Percentiles rank a stretch among this genome's conserved stretches.
Conservation (phyloP, 176 grass and related monocot genomes). For the Bonia amplexicaulis region DNA sequence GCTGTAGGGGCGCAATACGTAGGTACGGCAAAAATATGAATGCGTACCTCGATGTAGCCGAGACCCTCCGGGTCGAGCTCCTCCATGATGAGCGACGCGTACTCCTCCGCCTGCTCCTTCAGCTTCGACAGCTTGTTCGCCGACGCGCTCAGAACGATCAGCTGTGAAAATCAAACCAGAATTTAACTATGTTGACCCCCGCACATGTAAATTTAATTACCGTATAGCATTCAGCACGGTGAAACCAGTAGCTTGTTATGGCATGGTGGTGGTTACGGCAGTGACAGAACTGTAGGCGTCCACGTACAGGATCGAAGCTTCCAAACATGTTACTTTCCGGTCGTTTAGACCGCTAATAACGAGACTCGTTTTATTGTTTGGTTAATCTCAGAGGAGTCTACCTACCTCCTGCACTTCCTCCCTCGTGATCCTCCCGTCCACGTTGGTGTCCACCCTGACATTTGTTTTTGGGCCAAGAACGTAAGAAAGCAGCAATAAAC, state of each 20-base stretch:
- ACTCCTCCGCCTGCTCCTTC: slow-evolving; percentile 97
- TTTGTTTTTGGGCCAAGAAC: slow-evolving; percentile 27
- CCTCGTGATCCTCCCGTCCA: slow-evolving; percentile 97
- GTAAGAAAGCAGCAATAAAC: not conserved
- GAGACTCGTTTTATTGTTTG: not conserved
- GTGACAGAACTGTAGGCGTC: not conserved
- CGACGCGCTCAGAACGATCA: slow-evolving; percentile 88
- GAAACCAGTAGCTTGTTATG: not conserved
- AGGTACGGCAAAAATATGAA: not conserved
- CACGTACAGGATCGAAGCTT: not conserved
- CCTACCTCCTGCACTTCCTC: slow-evolving; percentile 96
- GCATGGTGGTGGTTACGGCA: not conserved
- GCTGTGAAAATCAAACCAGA: not conserved
- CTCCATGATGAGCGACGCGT: slow-evolving; percentile 94
- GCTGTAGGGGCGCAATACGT: not conserved
- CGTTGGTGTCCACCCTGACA: slow-evolving; percentile 97
- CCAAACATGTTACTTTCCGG: not conserved
- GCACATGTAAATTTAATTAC: not conserved
- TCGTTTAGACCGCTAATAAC: not conserved
- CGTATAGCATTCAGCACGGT: not conserved
- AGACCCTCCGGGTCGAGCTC: slow-evolving; percentile 97
- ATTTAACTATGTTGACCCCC: not conserved
- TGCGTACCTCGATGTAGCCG: slow-evolving; percentile 86
- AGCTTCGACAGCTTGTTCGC: slow-evolving; percentile 97
- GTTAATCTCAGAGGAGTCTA: slow-evolving; percentile 18